Conservation (phyloP, 2,329 filamentous ascomycete genomes). For the Neopestalotiopsis sp. region DNA sequence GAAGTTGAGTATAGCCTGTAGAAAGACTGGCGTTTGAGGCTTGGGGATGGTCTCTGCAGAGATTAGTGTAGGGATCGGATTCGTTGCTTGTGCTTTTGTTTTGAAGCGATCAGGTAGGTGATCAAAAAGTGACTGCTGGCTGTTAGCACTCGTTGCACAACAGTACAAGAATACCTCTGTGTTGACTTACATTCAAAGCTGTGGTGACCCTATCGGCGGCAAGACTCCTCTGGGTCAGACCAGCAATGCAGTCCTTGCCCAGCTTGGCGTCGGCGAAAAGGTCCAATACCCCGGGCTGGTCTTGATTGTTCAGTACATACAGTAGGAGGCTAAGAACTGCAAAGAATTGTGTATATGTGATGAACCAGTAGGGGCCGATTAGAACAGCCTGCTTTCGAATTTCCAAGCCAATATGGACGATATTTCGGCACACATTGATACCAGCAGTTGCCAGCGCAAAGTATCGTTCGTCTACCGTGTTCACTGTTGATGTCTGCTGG, state of each 20-base stretch:
- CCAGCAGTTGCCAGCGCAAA: slow-evolving; percentile 71
- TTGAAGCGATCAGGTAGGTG: slow-evolving; percentile 11
- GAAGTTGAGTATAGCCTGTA: background rate
- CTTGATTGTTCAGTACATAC: slow-evolving; percentile 76
- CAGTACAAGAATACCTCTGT: background rate
- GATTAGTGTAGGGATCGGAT: background rate
- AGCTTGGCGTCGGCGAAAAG: slow-evolving; percentile 76
- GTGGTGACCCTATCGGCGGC: slow-evolving; percentile 19
- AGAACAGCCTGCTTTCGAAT: slow-evolving; percentile 73
- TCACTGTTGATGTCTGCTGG: slow-evolving; percentile 55
- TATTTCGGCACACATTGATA: slow-evolving; percentile 66
- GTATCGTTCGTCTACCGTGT: slow-evolving; percentile 69
- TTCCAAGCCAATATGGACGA: slow-evolving; percentile 78
- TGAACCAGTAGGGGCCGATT: slow-evolving; percentile 81
- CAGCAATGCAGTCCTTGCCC: slow-evolving; percentile 20
- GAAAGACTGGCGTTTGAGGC: background rate
- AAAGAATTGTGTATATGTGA: slow-evolving; percentile 81
- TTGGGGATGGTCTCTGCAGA: background rate
- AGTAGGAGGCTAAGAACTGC: slow-evolving; percentile 77
- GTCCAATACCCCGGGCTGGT: slow-evolving; percentile 72
- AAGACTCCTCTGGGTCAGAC: slow-evolving; percentile 19
- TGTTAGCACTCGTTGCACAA: background rate
- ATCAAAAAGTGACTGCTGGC: slow-evolving; percentile 16
- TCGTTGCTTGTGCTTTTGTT: background rate
- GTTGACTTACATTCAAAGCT: slow-evolving; percentile 18